Evolutionary conservation across 2,329 filamentous ascomycete genomes (phyloP), one percentile per base, ranked within the genome.

Genomic region (Cercospora zeina): DNA sequence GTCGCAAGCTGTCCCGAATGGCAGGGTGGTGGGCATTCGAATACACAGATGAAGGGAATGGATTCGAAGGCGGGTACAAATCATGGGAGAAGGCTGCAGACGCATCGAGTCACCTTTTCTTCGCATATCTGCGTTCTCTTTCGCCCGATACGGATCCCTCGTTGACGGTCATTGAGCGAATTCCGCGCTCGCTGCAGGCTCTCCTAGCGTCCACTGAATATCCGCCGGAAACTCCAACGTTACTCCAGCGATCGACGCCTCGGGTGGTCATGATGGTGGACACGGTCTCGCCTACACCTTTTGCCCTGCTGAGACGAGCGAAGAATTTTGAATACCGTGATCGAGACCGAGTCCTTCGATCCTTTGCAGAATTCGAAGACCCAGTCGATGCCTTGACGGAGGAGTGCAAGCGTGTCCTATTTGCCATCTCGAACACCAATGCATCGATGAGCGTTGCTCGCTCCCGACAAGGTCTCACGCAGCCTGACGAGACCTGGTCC

Each of bases 1-100:
- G 95, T 27, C 87, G 93, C 67, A 97, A 97, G 76, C 83, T 99
- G 59, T 97, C 95, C 9, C 86, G 95, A 68, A 91, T 96, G 83
- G 95, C 93, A 42, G 92, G 93, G 50, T 99, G 95, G 95, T 99
- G 95, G 95, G 92, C 93, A 0, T 99, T 99, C 74, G 93, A 97
- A 72, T 91, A 96, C 68, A 85, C 82, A 51, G 93, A 97, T 74
- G 87, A 87, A 6, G 90, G 89, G 45, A 93, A 89, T 74, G 95
- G 95, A 14, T 99, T 99, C 70, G 95, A 97, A 69, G 91, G 91
- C 42, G 93, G 93, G 59, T 99, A 99, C 77, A 90, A 89, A 73
- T 86, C 86, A 49, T 99, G 95, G 93, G 81, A 88, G 69, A 87
- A 81, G 89, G 93, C 93, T 64, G 95, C 95, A 62, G 92, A 97